Evolutionary conservation across 2,329 filamentous ascomycete species (phyloP), one percentile per base, ranked within the genome.

Genomic region (Stemphylium lycopersici): DNA sequence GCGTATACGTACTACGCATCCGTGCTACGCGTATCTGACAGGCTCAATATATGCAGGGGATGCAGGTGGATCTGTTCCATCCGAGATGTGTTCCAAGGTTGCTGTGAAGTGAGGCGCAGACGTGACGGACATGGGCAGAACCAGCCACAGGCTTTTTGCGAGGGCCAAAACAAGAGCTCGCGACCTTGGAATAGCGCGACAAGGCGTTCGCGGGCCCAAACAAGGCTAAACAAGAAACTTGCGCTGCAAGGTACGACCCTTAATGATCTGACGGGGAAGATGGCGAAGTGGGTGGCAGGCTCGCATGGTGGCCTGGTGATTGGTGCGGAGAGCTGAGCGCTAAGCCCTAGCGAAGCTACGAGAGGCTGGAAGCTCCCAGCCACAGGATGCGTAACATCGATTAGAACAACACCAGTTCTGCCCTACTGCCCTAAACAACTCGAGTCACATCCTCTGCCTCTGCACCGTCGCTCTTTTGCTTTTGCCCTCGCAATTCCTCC

Each of bases 321-420:
- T 55, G 52, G 56, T 20, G 56, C 43, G 48, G 47, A 45, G 38
- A 42, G 45, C 24, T 31, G 12, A 18, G 20, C 7, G 32, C 42
- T 36, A 45, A 45, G 32, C 42, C 42, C 31, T 37, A 29, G 41
- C 38, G 50, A 37, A 16, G 22, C 37, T 36, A 12, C 37, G 48
- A 46, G 62, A 57, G 64, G 66, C 51, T 62, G 63, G 62, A 48
- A 20, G 20, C 29, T 36, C 42, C 66, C 59, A 66, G 64, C 62
- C 62, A 66, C 64, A 47, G 34, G 18, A 56, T 55, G 44, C 50
- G 50, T 52, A 57, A 55, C 52, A 46, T 52, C 54, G 50, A 59
- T 42, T 54, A 54, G 51, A 50, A 54, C 53, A 49, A 51, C 31
- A 44, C 40, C 33, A 32, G 22, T 32, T 47, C 38, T 43, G 42